Base-by-base conservation (phyloP, 345 rosid genomes). In the Dimocarpus longan region DNA sequence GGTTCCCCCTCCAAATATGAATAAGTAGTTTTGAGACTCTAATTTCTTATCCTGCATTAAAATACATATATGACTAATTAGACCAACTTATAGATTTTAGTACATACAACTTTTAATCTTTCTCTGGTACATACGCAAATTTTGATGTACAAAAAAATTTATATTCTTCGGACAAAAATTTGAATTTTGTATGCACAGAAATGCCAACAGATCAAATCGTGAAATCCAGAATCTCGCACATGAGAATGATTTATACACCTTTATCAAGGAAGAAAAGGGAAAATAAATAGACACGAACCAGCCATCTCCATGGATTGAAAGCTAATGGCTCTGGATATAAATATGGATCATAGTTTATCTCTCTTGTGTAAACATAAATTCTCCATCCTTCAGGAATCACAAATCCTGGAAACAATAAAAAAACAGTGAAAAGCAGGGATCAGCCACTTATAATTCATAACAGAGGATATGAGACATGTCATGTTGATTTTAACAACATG, bases 241-340 rank as follows among this genome's bases (percentile, higher is more conserved):
- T 32, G 37, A 32, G 37, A 32, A 32, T 32, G 37, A 32, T 32
- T 32, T 1, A 32, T 32, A 32, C 37, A 2, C 3, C 2, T 32
- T 43, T 44, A 56, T 22, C 10, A 24, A 43, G 69, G 68, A 15
- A 74, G 15, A 60, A 56, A 24, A 66, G 64, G 73, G 2, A 32
- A 48, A 10, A 16, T 19, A 21, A 21, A 10, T 5, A 6, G 50
- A 10, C 22, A 60, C 68, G 8, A 76, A 89, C 98, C 95, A 92
- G 82, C 98, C 99, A 95, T 90, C 98, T 92, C 98, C 96, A 95
- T 65, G 99, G 99, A 85, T 91, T 95, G 86, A 95, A 93, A 67
- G 81, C 67, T 32, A 89, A 83, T 32, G 97, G 96, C 60, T 93
- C 98, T 12, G 91, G 89, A 80, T 91, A 93, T 0, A 86, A 42